A percentile compares a stretch with the other conserved stretches of the same genome.
Conservation (phyloP, 306 rosid species). For the Fagus crenata region DNA sequence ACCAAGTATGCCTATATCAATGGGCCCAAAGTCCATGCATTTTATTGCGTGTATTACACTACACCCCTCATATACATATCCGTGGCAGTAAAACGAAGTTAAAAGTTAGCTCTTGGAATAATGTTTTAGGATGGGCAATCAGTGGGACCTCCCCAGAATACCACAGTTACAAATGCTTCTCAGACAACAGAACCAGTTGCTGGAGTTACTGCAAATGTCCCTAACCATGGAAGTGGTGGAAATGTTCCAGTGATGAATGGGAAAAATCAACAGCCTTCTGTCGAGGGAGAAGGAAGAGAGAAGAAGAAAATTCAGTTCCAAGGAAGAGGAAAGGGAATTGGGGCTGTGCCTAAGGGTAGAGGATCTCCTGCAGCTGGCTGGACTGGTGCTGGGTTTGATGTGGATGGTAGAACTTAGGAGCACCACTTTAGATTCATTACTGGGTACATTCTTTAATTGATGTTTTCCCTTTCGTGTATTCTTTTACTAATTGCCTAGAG, state of each 20-base stretch:
- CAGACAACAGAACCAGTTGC: conserved; percentile 45
- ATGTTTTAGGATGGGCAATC: conserved; percentile 55
- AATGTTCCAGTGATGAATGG: conserved; percentile 43
- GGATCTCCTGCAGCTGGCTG: conserved; percentile 70
- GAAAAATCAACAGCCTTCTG: conserved; percentile 43
- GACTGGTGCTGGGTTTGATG: conserved; percentile 95
- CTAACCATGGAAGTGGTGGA: conserved; percentile 45
- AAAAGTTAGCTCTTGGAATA: conserved; percentile 29
- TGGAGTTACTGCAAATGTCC: conserved; percentile 28
- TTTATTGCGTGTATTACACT: not conserved
- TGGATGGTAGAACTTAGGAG: conserved; percentile 56
- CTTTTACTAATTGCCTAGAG: conserved; percentile 9
- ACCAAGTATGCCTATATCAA: not conserved
- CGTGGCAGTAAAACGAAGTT: conserved; percentile 5
- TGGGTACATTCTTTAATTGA: conserved; percentile 33
- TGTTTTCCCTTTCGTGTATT: conserved; percentile 17
- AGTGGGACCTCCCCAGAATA: conserved; percentile 40
- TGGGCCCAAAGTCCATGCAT: not conserved
- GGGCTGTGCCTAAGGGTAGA: conserved; percentile 75
- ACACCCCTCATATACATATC: not conserved
- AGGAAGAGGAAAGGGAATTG: conserved; percentile 82
- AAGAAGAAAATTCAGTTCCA: conserved; percentile 74
- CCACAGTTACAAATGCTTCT: conserved; percentile 38
- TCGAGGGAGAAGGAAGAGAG: conserved; percentile 64
- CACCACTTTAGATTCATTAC: conserved; percentile 17